These are phyloP conservation scores for Stenogyne calaminthoides DNA, from an alignment of 305 asterid species.

Conservation along the genomic window DNA sequence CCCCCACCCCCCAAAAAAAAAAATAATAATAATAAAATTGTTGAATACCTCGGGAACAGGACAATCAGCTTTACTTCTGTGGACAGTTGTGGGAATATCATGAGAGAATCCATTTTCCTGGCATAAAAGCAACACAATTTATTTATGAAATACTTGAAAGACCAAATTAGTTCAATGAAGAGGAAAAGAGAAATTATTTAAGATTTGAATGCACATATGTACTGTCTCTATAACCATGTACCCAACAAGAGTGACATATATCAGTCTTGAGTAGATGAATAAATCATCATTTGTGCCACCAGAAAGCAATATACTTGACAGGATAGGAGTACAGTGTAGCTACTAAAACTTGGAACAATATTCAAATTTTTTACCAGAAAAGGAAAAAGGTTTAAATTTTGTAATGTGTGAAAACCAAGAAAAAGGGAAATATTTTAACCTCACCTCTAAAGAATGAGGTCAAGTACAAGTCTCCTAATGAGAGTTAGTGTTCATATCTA, in stretches of 20 bases:
- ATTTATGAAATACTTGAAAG: not conserved
- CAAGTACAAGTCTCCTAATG: slow-evolving; percentile 9
- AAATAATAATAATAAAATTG: not conserved
- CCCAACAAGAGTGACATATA: slow-evolving; percentile 12
- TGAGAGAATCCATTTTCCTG: slow-evolving; percentile 87
- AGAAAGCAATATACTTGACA: slow-evolving; percentile 7
- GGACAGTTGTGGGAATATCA: slow-evolving; percentile 96
- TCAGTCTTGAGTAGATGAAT: not conserved
- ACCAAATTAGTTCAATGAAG: slow-evolving; percentile 20
- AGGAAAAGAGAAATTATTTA: slow-evolving; percentile 24
- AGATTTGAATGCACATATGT: slow-evolving; percentile 5
- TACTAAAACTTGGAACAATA: not conserved
- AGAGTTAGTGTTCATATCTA: not conserved
- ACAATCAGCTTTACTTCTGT: slow-evolving; percentile 98
- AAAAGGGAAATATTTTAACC: not conserved
- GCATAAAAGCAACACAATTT: slow-evolving; percentile 31
- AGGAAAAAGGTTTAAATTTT: not conserved
- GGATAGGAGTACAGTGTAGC: not conserved
- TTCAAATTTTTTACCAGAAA: not conserved
- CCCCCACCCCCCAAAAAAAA: not conserved
- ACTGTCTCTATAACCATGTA: not conserved
- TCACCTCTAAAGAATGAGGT: not conserved
- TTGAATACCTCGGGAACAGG: slow-evolving; percentile 87
- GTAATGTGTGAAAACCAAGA: not conserved
- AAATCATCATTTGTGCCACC: slow-evolving; percentile 2